Percentiles rank a stretch among this genome's conserved stretches.
These are phyloP conservation scores for Russula vinacea DNA, from an alignment of 768 basidiomycete genomes.

Conservation along the genomic window DNA sequence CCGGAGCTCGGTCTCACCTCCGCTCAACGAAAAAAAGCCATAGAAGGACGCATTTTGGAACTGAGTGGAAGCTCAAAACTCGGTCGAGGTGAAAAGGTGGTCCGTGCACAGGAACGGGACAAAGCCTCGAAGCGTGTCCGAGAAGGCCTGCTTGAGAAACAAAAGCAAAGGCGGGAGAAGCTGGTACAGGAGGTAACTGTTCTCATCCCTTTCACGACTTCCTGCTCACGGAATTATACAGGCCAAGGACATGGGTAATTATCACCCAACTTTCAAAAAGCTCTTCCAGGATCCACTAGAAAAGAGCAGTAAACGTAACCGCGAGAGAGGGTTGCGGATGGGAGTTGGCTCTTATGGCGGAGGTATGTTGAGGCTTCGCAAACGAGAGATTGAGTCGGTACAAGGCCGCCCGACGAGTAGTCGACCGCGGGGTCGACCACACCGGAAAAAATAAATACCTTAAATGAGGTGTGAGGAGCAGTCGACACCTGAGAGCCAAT, in stretches of 20 bases:
- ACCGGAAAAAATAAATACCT: slow-evolving; percentile 34
- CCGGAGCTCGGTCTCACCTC: slow-evolving; percentile 58
- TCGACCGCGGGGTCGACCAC: slow-evolving; percentile 27
- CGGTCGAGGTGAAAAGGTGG: slow-evolving; percentile 66
- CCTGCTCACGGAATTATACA: slow-evolving; percentile 34
- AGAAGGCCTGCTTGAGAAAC: slow-evolving; percentile 63
- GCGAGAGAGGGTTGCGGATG: slow-evolving; percentile 68
- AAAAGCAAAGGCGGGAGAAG: slow-evolving; percentile 51
- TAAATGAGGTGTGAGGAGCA: slow-evolving; percentile 31
- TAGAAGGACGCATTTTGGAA: slow-evolving; percentile 76
- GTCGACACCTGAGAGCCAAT: neutral
- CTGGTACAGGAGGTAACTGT: slow-evolving; percentile 63
- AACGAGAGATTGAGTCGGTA: slow-evolving; percentile 52
- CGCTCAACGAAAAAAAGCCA: slow-evolving; percentile 67
- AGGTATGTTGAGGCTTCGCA: slow-evolving; percentile 64
- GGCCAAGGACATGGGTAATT: slow-evolving; percentile 84
- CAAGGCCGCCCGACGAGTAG: slow-evolving; percentile 30
- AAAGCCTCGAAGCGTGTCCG: slow-evolving; percentile 70
- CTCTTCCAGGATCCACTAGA: slow-evolving; percentile 48
- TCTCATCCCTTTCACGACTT: neutral
- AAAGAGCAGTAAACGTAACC: slow-evolving; percentile 40
- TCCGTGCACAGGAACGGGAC: slow-evolving; percentile 62
- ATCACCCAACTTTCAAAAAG: slow-evolving; percentile 74
- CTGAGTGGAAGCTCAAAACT: slow-evolving; percentile 63
- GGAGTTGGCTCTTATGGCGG: slow-evolving; percentile 74